Percentiles rank a stretch among this genome's conserved stretches.
Evolutionary conservation across 2,329 filamentous ascomycete species (phyloP).

Genomic region (Fusarium sp.): DNA sequence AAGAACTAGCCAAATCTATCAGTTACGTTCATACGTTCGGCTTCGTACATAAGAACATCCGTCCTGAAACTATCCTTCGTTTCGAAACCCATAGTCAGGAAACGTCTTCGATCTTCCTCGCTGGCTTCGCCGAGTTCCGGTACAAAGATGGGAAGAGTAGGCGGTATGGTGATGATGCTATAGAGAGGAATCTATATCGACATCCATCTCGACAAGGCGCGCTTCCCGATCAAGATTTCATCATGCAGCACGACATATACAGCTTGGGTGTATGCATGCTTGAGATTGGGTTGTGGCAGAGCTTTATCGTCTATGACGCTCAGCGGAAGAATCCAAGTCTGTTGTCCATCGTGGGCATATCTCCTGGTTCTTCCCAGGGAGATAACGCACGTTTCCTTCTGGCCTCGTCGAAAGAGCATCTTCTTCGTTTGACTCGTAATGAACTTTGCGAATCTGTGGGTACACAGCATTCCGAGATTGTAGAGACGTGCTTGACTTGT

Average conservation of each 20-base stretch:
- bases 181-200: constrained; percentile 62
- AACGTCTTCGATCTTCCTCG: constrained; percentile 9
- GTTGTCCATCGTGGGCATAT: background rate
- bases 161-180: constrained; percentile 52
- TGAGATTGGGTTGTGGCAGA: constrained; percentile 57
- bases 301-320: constrained; percentile 47
- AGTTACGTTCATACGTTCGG: constrained; percentile 53
- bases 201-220: constrained; percentile 63
- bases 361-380: background rate
- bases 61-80: constrained; percentile 58
- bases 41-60: constrained; percentile 63
- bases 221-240: constrained; percentile 53
- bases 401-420: background rate
- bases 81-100: constrained; percentile 38
- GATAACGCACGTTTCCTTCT: background rate
- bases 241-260: constrained; percentile 67
- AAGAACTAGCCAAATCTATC: constrained; percentile 51
- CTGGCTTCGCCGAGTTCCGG: constrained; percentile 28
- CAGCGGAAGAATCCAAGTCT: background rate
- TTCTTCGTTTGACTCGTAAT: background rate
- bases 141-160: background rate
- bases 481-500: constrained; percentile 54
- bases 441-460: constrained; percentile 48
- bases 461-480: constrained; percentile 49
- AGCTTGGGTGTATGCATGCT: constrained; percentile 67